Percentiles rank a stretch among this genome's conserved stretches.
phyloP scores from a whole-genome alignment of 2,329 filamentous ascomycete genomes.

The Pyricularia sp. region DNA sequence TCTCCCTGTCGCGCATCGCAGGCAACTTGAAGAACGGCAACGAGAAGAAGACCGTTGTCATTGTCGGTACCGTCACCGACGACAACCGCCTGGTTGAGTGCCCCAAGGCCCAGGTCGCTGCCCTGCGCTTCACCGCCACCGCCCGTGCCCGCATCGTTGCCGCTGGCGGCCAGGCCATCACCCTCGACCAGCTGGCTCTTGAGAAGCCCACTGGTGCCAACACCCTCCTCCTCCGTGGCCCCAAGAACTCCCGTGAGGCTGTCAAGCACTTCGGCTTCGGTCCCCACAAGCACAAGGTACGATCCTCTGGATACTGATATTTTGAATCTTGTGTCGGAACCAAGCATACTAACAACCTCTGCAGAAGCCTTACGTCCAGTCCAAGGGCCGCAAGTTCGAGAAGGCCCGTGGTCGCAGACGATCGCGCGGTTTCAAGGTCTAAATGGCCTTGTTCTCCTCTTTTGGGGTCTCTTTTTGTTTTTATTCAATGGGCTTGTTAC shows the following conservation, averaged over 20 bases:
- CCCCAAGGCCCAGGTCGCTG: constrained; percentile 89
- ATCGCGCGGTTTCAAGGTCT: constrained; percentile 99
- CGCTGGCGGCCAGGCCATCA: constrained; percentile 90
- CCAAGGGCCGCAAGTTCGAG: constrained; percentile 99
- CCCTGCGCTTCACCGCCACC: constrained; percentile 92
- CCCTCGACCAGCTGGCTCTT: constrained; percentile 93
- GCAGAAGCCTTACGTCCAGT: constrained; percentile 91
- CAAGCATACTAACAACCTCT: constrained; percentile 22
- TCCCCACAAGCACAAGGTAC: constrained; percentile 93
- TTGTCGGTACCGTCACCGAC: constrained; percentile 93
- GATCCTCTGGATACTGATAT: constrained; percentile 17
- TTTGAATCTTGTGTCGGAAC: fast-evolving
- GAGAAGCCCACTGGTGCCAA: constrained; percentile 92
- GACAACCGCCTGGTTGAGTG: constrained; percentile 88
- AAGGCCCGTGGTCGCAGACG: constrained; percentile 96
- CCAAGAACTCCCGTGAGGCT: constrained; percentile 96
- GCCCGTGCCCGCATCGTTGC: constrained; percentile 88
- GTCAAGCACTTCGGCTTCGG: constrained; percentile 99
- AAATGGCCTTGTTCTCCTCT: constrained; percentile 34
- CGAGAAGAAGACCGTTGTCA: constrained; percentile 79
- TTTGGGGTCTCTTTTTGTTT: constrained; percentile 3
- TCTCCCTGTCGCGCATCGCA: constrained; percentile 87
- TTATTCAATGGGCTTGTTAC: constrained; percentile 1
- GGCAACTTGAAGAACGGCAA: constrained; percentile 54
- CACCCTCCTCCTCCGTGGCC: constrained; percentile 92